Evolutionary conservation across 495 filamentous ascomycete species (phyloP), one percentile per base, ranked within the genome.

Genomic region (Lophiostoma macrostomum): DNA sequence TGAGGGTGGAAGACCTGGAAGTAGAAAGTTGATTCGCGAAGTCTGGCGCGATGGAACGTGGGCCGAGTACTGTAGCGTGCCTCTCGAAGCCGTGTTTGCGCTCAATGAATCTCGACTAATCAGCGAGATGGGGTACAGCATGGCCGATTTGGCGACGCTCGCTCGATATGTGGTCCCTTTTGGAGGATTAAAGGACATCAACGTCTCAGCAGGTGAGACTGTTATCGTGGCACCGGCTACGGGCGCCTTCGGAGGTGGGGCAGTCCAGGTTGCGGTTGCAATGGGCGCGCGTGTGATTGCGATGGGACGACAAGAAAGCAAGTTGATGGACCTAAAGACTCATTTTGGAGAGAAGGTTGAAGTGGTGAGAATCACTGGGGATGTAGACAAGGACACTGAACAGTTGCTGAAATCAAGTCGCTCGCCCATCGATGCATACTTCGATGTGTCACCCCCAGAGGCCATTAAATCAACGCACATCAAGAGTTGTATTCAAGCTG

Each of bases 151-250:
- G 39, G 56, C 56, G 2, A 60, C 60, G 6, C 50, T 72, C 42
- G 37, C 58, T 5, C 47, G 41, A 11, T 59, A 52, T 24, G 50
- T 76, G 2, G 75, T 84, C 0, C 68, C 73, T 0, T 79, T 72
- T 53, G 81, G 76, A n/a, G 81, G 81, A 0, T 59, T 84, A 6
- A 56, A 64, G 1, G 74, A 73, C 16, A 71, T 80, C 16, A 65
- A 71, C 19, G 34, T 85, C 5, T 65, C 73, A 56, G 47, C 65
- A 23, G 67, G 67, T 5, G 66, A 66, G 16, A 61, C 64, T 1
- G 37, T 69, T 31, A 31, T 64, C 22, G 53, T 69, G 11, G 50
- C 51, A 39, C 67, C 67, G 20, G 67, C 67, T 31, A 68, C 66
- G 16, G 66, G 66, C 5, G 32, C 42, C 0, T 68, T 69, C 53